A percentile compares a stretch with the other conserved stretches of the same genome.
Conservation (phyloP, 768 basidiomycete species). For the Gautieria morchelliformis region DNA sequence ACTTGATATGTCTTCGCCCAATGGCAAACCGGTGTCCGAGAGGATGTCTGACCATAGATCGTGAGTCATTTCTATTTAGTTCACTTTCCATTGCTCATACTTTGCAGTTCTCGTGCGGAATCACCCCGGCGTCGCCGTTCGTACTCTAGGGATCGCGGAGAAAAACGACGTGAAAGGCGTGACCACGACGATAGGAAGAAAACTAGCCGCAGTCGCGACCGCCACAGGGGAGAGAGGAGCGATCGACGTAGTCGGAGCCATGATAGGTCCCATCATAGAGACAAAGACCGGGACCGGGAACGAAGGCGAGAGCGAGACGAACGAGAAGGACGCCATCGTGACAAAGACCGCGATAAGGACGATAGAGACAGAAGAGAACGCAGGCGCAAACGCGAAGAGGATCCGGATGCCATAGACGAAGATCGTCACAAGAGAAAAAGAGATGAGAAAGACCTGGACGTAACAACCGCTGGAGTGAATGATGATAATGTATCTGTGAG, state of each 20-base stretch:
- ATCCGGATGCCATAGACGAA: constrained; percentile 43
- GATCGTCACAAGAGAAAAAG: constrained; percentile 60
- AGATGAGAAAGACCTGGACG: constrained; percentile 43
- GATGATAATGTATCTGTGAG: constrained; percentile 37
- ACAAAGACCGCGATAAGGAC: constrained; percentile 34
- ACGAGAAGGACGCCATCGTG: constrained; percentile 34
- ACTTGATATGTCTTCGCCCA: constrained; percentile 39
- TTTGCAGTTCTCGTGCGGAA: constrained; percentile 53
- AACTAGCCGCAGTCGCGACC: constrained; percentile 50
- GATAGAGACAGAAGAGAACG: constrained; percentile 43
- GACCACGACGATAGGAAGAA: constrained; percentile 48
- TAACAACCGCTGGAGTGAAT: constrained; percentile 30
- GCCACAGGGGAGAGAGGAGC: constrained; percentile 36
- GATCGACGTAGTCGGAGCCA: constrained; percentile 25
- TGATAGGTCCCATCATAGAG: constrained; percentile 25
- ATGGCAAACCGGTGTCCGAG: constrained; percentile 23
- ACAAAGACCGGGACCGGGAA: constrained; percentile 29
- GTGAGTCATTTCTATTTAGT: constrained; percentile 29
- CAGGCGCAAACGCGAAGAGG: constrained; percentile 61
- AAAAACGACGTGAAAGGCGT: constrained; percentile 44
- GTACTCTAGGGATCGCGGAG: constrained; percentile 48
- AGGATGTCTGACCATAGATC: constrained; percentile 42
- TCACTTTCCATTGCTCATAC: constrained; percentile 3
- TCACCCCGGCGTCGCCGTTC: constrained; percentile 66
- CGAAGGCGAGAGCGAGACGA: constrained; percentile 36